These are phyloP conservation scores for Agapanthus africanus DNA, from an alignment of 106 monocot species.

Conservation along the genomic window DNA sequence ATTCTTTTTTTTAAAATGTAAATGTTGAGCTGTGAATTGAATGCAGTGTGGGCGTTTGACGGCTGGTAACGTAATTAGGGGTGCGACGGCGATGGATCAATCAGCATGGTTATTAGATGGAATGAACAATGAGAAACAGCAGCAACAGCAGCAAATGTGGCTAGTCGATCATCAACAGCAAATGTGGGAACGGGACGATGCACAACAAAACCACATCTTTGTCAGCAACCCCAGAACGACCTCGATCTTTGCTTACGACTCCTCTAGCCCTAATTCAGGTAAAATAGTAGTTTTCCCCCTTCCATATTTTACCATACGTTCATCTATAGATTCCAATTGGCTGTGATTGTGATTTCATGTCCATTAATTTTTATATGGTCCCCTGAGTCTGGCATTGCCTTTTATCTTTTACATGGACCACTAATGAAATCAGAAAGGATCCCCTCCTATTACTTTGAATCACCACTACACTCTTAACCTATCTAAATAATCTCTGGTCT, in stretches of 20 bases:
- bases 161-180: slow-evolving; percentile 28
- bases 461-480: too few species aligned
- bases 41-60: slow-evolving; percentile 23
- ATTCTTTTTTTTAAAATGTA: too few species aligned
- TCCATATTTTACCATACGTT: too few species aligned
- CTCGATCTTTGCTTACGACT: slow-evolving; percentile 34
- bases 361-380: slow-evolving; percentile 3
- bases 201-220: slow-evolving; percentile 21
- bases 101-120: slow-evolving; percentile 1
- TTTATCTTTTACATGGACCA: slow-evolving; percentile 4
- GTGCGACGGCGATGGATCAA: background rate
- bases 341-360: too few species aligned
- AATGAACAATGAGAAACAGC: slow-evolving; percentile 5
- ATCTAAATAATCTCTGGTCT: too few species aligned
- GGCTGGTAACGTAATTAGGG: background rate
- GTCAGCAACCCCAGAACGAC: slow-evolving; percentile 13
- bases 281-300: too few species aligned
- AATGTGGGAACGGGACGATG: slow-evolving; percentile 30
- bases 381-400: background rate
- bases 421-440: too few species aligned
- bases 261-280: slow-evolving; percentile 30
- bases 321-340: too few species aligned
- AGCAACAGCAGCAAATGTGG: slow-evolving; percentile 34
- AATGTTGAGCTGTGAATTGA: too few species aligned
- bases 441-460: too few species aligned